Evolutionary conservation across 148 eudicot species (phyloP), one percentile per base, ranked within the genome.

Genomic region (Mesembryanthemum crystallinum): DNA sequence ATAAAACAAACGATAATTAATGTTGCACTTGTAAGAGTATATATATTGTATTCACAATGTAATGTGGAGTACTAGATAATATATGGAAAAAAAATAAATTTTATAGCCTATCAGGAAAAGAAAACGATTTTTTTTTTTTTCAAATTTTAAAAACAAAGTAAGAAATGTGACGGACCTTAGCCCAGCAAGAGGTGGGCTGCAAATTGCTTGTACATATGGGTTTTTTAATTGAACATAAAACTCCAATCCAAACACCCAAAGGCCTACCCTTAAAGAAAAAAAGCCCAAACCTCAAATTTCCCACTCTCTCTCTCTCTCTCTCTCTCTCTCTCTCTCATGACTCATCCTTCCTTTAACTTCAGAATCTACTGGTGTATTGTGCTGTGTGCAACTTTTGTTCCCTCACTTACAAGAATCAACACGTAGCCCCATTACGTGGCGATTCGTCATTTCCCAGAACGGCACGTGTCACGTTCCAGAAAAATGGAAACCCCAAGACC

Each of bases 361-460:
- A 35, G 15, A 45, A 45, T 8, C 51, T 10, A 10, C 51, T 14
- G 13, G 51, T 8, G 14, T 10, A 8, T 9, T 9, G 51, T 14
- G 51, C 14, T 9, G 14, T 45, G 51, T 45, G 51, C 51, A 45
- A 45, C 51, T 45, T 45, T 45, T 45, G 3, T 45, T 4, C 14
- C 49, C 7, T 45, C 57, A 52, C 57, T 20, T 17, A 1, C 12
- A 20, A 15, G 24, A 23, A 3, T n/a, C 15, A 64, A 77, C 83
- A 81, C 77, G 77, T 81, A 5, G 14, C 1, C 6, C 20, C 7
- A 47, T 8, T 21, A 72, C 80, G 83, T 81, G 83, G 61, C 83
- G 51, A 7, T 64, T 21, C 23, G 2, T 28, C 35, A 30, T 32
- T 27, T 28, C 74, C 74, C 28, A 27, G 5, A 4, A 27, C 28